Conservation (phyloP, 192 early-diverging fungal species). For the Cetraspora pellucida region DNA sequence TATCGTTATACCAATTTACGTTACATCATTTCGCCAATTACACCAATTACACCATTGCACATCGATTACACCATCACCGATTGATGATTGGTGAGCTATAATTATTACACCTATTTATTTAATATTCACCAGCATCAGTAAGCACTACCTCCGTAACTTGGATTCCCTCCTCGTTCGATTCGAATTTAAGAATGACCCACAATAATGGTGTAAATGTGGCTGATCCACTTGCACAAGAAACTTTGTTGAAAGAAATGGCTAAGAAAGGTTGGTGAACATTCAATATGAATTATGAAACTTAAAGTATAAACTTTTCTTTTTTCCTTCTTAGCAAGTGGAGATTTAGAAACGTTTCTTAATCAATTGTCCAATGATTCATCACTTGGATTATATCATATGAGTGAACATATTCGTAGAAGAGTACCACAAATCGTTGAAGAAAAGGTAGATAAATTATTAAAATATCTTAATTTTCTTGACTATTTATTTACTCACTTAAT, state of each 20-base stretch:
- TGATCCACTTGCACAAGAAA: not conserved
- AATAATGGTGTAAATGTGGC: too few species aligned
- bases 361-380: slow-evolving; percentile 32
- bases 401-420: slow-evolving; percentile 34
- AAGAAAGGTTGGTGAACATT: not conserved
- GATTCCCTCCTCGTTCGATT: too few species aligned
- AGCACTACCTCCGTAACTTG: too few species aligned
- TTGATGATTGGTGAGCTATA: too few species aligned
- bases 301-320: not conserved
- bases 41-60: too few species aligned
- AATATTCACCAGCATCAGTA: too few species aligned
- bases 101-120: too few species aligned
- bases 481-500: not conserved
- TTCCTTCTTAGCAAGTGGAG: not conserved
- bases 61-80: too few species aligned
- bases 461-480: not conserved
- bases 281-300: not conserved
- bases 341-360: slow-evolving; percentile 10
- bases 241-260: not conserved
- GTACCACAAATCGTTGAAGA: slow-evolving; percentile 34
- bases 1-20: too few species aligned
- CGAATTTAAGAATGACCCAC: too few species aligned
- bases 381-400: slow-evolving; percentile 32
- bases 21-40: too few species aligned
- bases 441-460: slow-evolving; percentile 17